A percentile compares a stretch with the other conserved stretches of the same genome.
phyloP scores from a whole-genome alignment of 1,284 basidiomycete species.

The Apiotrichum siamense region DNA sequence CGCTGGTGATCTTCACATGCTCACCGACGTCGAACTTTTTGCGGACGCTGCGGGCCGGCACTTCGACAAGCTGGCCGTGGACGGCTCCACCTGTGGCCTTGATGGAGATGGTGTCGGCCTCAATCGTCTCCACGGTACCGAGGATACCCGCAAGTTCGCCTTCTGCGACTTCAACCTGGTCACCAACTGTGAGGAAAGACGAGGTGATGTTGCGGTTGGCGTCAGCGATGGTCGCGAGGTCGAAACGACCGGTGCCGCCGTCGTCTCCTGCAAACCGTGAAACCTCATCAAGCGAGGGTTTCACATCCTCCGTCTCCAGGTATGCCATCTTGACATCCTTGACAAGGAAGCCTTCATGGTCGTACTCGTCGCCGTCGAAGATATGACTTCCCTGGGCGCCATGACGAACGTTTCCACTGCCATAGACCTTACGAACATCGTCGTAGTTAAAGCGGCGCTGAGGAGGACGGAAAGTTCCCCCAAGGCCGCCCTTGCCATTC shows the following conservation, averaged over 20 bases:
- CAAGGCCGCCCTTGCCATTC: conserved; percentile 47
- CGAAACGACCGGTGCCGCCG: conserved; percentile 29
- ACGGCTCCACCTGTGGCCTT: conserved; percentile 56
- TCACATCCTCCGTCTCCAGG: conserved; percentile 79
- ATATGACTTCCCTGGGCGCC: conserved; percentile 60
- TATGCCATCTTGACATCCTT: conserved; percentile 86
- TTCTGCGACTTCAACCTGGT: conserved; percentile 95
- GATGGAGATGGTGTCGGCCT: conserved; percentile 79
- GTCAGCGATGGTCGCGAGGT: conserved; percentile 44
- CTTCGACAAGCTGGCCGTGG: conserved; percentile 67
- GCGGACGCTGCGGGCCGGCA: conserved; percentile 80
- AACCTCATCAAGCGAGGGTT: conserved; percentile 94
- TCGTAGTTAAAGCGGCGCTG: conserved; percentile 92
- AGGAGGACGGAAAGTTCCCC: conserved; percentile 59
- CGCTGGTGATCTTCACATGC: conserved; percentile 96
- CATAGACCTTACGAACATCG: conserved; percentile 83
- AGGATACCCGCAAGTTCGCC: conserved; percentile 91
- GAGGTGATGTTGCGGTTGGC: conserved; percentile 50
- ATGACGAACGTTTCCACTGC: conserved; percentile 65
- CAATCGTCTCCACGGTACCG: conserved; percentile 84
- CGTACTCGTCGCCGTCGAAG: conserved; percentile 87
- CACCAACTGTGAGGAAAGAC: conserved; percentile 89
- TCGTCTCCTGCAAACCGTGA: conserved; percentile 69
- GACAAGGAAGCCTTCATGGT: conserved; percentile 84
- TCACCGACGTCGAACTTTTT: conserved; percentile 96